These are phyloP conservation scores for Tetradesmus lagerheimii DNA, from an alignment of 139 green algal species.

Conservation along the genomic window DNA sequence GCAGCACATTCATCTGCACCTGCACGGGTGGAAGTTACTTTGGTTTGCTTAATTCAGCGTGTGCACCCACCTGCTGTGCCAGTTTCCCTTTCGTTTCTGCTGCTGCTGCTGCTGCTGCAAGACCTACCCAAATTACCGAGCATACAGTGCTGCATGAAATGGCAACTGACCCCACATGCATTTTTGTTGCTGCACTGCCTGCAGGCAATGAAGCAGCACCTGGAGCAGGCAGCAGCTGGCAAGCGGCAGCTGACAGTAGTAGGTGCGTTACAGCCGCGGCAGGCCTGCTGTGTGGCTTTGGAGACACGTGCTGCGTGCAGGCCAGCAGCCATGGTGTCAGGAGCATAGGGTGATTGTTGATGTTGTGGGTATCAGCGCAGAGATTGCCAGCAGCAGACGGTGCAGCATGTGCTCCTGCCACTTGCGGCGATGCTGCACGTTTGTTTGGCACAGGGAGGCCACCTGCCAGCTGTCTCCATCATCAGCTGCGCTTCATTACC, in stretches of 20 bases:
- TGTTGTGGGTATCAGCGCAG: background rate
- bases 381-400: background rate
- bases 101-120: no score
- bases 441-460: background rate
- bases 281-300: background rate
- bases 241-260: slow-evolving; percentile 61
- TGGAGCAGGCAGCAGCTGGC: slow-evolving; percentile 63
- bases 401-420: no score
- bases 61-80: no score
- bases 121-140: no score
- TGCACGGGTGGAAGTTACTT: no score
- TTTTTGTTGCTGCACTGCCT: background rate
- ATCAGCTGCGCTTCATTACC: no score
- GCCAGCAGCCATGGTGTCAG: background rate
- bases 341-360: background rate
- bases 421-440: background rate
- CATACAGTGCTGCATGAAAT: no score
- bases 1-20: no score
- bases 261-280: slow-evolving; percentile 31
- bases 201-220: slow-evolving; percentile 64
- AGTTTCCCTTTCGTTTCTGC: no score
- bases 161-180: background rate
- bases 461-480: background rate
- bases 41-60: no score
- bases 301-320: background rate